Percentiles rank a stretch among this genome's conserved stretches.
phyloP scores from a whole-genome alignment of 495 filamentous ascomycete genomes.

The Achaetomiella virescens region DNA sequence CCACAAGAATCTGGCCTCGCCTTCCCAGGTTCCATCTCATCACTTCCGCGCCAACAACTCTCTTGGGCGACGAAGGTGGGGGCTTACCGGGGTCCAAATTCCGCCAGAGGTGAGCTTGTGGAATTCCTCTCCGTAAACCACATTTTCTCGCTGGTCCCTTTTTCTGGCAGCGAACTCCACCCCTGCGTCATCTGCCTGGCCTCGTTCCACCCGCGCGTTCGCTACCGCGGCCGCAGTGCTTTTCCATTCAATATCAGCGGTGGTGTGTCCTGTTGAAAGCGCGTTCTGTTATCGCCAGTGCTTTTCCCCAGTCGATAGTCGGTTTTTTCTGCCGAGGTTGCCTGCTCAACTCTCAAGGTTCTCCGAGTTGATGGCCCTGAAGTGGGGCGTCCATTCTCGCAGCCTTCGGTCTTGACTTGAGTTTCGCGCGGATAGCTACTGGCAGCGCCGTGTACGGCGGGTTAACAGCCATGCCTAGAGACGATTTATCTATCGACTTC shows the following conservation, averaged over 20 bases:
- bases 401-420: neutral
- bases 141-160: neutral
- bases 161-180: neutral
- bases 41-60: neutral
- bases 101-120: conserved; percentile 13
- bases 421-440: neutral
- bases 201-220: conserved; percentile 3
- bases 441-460: conserved; percentile 15
- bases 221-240: too few relatives aligned
- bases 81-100: neutral
- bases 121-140: conserved; percentile 10
- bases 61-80: conserved; percentile 2
- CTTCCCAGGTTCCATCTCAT: neutral
- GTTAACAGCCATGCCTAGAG: conserved; percentile 55
- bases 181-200: conserved; percentile 8
- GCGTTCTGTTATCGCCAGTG: too few relatives aligned
- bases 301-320: too few relatives aligned
- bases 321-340: neutral
- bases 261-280: neutral
- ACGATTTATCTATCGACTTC: conserved; percentile 56
- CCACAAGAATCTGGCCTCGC: conserved; percentile 14
- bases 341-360: neutral
- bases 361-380: neutral
- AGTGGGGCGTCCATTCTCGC: conserved; percentile 1
- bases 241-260: neutral